Conservation (phyloP, 106 monocot genomes). For the Ottelia alismoides region DNA sequence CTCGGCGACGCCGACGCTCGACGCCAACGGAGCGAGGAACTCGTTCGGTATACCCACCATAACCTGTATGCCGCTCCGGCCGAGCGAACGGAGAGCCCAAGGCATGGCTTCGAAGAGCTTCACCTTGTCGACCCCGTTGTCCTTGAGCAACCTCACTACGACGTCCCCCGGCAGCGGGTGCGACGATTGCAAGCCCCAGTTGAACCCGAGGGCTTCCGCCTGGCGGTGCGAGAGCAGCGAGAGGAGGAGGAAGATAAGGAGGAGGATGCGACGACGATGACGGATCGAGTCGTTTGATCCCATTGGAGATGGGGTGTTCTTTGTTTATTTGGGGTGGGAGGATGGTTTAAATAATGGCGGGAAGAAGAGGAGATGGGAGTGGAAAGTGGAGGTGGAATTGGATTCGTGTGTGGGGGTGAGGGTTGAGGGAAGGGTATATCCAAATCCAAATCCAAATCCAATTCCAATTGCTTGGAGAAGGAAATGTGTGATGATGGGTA, state of each 20-base stretch:
- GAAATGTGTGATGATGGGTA: no score
- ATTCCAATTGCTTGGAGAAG: no score
- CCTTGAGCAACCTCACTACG: constrained; percentile 52
- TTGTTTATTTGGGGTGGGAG: no score
- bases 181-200: constrained; percentile 63
- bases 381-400: no score
- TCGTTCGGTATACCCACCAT: constrained; percentile 94
- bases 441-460: no score
- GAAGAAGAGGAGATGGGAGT: no score
- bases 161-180: constrained; percentile 67
- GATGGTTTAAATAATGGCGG: no score
- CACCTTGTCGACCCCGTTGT: constrained; percentile 82
- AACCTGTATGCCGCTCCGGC: constrained; percentile 71
- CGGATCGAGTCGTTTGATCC: no score
- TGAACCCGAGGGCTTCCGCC: constrained; percentile 31
- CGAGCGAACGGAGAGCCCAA: constrained; percentile 41
- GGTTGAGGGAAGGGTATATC: no score
- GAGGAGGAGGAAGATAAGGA: neutral
- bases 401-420: no score
- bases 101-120: constrained; percentile 90
- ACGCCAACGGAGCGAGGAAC: constrained; percentile 49
- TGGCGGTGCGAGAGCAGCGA: neutral
- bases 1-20: constrained; percentile 54
- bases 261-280: neutral
- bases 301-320: no score